A percentile compares a stretch with the other conserved stretches of the same genome.
Evolutionary conservation across 1,284 basidiomycete species (phyloP).

Genomic region (Apiotrichum montevideense): DNA sequence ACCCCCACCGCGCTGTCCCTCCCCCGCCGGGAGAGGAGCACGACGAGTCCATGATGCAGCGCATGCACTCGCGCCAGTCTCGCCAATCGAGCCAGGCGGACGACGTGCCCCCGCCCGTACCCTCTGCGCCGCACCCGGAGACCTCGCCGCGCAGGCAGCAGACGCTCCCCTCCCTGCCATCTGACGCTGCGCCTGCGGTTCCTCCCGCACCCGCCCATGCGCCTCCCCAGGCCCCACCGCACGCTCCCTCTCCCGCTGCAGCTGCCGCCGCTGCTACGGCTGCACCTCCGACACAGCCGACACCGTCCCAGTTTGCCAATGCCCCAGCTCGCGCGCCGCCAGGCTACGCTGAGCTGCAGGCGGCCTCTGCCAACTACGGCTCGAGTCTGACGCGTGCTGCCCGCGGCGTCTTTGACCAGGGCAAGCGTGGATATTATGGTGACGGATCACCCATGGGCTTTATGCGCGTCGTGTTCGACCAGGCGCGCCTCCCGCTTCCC

Average conservation of each 20-base stretch:
- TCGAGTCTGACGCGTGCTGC: constrained; percentile 66
- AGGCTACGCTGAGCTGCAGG: constrained; percentile 57
- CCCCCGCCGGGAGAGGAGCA: background rate
- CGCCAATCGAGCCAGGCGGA: background rate
- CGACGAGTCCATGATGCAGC: background rate
- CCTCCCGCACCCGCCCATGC: background rate
- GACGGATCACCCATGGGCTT: constrained; percentile 78
- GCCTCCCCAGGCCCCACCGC: background rate
- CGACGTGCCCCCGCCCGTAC: background rate
- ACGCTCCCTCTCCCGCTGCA: background rate
- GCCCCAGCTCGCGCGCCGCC: constrained; percentile 13
- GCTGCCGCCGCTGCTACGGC: background rate
- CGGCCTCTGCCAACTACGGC: constrained; percentile 66
- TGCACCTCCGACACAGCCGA: background rate
- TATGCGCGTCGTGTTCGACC: constrained; percentile 57
- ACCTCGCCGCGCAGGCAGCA: constrained; percentile 22
- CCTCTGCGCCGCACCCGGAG: background rate
- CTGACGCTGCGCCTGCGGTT: background rate
- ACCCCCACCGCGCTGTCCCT: background rate
- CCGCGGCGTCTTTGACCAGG: constrained; percentile 61
- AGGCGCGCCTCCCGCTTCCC: constrained; percentile 33
- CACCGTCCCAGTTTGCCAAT: background rate
- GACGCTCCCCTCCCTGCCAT: constrained; percentile 12
- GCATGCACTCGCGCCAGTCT: background rate
- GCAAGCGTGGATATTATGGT: constrained; percentile 66